A percentile compares a stretch with the other conserved stretches of the same genome.
phyloP scores from a whole-genome alignment of 345 rosid species.

The Salix purpurea region DNA sequence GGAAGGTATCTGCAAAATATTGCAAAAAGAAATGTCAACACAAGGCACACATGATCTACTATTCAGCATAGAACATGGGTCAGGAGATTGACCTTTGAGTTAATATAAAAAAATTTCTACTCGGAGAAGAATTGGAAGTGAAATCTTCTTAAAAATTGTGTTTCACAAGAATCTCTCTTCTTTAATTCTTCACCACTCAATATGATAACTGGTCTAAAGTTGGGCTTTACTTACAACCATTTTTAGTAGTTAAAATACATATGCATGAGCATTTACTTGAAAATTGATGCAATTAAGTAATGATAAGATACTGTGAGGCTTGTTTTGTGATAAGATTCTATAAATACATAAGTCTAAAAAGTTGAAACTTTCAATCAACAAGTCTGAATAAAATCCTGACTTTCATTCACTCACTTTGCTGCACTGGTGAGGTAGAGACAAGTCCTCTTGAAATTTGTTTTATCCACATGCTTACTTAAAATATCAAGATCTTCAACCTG shows the following conservation, averaged over 20 bases:
- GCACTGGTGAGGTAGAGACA: conserved; percentile 87
- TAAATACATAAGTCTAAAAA: neutral
- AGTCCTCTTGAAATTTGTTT: conserved; percentile 81
- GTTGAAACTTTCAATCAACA: neutral
- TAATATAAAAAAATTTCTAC: neutral
- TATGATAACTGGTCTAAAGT: neutral
- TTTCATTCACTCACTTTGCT: conserved; percentile 49
- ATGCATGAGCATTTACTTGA: neutral
- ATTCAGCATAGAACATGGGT: neutral
- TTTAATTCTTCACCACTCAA: neutral
- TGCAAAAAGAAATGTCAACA: conserved; percentile 14
- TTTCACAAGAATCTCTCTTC: neutral
- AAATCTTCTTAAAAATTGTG: neutral
- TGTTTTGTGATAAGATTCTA: neutral
- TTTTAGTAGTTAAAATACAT: neutral
- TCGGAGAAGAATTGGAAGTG: neutral
- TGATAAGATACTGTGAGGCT: neutral
- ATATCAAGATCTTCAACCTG: conserved; percentile 96
- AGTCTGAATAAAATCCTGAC: neutral
- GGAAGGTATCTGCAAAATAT: conserved; percentile 67
- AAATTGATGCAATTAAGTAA: neutral
- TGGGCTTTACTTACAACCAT: neutral
- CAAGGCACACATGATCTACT: neutral
- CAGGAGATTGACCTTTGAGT: neutral
- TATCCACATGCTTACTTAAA: conserved; percentile 71